Conservation (phyloP, 768 basidiomycete genomes). For the Boletus rufocinnamomeus region DNA sequence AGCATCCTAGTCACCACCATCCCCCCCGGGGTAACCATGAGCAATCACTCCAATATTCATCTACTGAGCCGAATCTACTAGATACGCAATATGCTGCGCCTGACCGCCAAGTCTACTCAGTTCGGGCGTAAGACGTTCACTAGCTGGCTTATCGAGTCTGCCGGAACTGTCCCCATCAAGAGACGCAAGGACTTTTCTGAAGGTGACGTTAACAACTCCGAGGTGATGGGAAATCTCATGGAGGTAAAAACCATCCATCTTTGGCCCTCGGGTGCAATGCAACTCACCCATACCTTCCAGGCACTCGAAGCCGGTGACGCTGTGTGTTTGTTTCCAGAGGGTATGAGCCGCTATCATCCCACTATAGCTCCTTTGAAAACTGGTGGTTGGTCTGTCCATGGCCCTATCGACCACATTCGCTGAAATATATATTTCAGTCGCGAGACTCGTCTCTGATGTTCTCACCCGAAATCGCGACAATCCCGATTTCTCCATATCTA, state of each 20-base stretch:
- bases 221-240: constrained; percentile 67
- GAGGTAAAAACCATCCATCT: constrained; percentile 43
- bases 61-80: constrained; percentile 30
- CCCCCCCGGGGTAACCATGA: constrained; percentile 56
- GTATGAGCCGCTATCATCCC: constrained; percentile 81
- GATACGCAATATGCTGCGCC: constrained; percentile 76
- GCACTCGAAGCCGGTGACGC: constrained; percentile 77
- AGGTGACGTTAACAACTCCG: constrained; percentile 60
- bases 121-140: constrained; percentile 84
- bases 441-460: constrained; percentile 78
- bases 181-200: constrained; percentile 69
- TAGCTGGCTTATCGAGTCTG: constrained; percentile 87
- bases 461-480: constrained; percentile 68
- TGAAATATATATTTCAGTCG: constrained; percentile 47
- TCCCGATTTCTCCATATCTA: constrained; percentile 68
- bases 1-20: constrained; percentile 77
- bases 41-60: constrained; percentile 2
- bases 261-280: not conserved
- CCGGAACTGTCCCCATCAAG: constrained; percentile 83
- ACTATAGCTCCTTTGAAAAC: constrained; percentile 88
- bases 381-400: constrained; percentile 55
- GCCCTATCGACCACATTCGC: not conserved
- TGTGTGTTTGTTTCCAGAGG: constrained; percentile 85
- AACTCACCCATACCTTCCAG: constrained; percentile 39
- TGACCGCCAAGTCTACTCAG: constrained; percentile 87